Conservation (phyloP, 2,329 filamentous ascomycete genomes). For the Amauroascus verrucosus region DNA sequence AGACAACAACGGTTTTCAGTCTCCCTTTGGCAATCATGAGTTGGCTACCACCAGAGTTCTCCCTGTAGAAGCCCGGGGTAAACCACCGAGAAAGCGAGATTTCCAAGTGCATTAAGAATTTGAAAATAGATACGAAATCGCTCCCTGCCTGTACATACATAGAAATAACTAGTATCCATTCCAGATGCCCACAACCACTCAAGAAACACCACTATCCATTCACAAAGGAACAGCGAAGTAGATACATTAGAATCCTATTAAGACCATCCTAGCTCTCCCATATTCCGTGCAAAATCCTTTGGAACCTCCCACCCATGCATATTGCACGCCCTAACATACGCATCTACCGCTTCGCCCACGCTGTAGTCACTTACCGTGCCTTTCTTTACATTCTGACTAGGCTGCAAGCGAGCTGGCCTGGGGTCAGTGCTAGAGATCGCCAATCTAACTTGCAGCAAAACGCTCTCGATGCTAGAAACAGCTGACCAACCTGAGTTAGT, state of each 20-base stretch:
- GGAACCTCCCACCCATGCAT: slow-evolving; percentile 66
- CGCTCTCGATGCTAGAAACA: slow-evolving; percentile 61
- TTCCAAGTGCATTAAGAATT: no score
- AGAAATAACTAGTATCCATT: no score
- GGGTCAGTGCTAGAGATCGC: slow-evolving; percentile 61
- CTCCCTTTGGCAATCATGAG: no score
- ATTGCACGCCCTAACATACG: slow-evolving; percentile 58
- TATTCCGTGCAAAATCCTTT: slow-evolving; percentile 43
- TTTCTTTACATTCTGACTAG: background rate
- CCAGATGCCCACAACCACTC: no score
- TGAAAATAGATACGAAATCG: no score
- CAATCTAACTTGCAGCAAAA: slow-evolving; percentile 70
- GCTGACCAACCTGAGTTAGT: slow-evolving; percentile 76
- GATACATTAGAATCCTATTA: background rate
- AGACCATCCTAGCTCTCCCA: slow-evolving; percentile 1
- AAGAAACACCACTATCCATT: no score
- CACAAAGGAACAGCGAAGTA: background rate
- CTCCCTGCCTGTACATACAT: no score
- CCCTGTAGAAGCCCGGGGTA: no score
- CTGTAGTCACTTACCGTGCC: slow-evolving; percentile 45
- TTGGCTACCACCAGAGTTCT: no score
- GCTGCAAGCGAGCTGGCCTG: slow-evolving; percentile 57
- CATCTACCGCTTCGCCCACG: slow-evolving; percentile 59
- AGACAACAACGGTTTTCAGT: no score
- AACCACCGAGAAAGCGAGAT: no score